phyloP scores from a whole-genome alignment of 2,329 filamentous ascomycete genomes.

The Immersiporthe knoxdaviesiana region DNA sequence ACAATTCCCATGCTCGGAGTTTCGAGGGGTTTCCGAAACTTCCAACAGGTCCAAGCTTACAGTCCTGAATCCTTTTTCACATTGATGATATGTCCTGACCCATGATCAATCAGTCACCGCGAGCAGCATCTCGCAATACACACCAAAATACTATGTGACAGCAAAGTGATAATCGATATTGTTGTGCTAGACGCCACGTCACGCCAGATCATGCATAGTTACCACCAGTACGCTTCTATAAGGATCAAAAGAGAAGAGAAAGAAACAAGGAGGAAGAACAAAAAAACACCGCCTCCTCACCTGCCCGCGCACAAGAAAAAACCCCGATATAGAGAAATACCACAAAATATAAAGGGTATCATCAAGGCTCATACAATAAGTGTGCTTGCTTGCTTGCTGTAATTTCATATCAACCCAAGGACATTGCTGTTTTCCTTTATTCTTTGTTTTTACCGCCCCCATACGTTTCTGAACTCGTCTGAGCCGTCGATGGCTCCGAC shows the following conservation, averaged over 20 bases:
- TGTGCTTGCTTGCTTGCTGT: not conserved
- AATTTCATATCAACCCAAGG: not conserved
- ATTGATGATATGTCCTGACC: not conserved
- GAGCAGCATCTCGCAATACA: not conserved
- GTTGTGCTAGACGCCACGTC: slow-evolving; percentile 18
- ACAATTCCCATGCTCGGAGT: too few relatives aligned
- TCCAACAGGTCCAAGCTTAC: too few relatives aligned
- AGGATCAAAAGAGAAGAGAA: not conserved
- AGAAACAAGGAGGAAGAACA: not conserved
- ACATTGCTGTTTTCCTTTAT: too few relatives aligned
- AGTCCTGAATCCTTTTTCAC: not conserved
- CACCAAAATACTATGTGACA: not conserved
- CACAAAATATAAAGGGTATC: slow-evolving; percentile 19
- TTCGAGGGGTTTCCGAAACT: not conserved
- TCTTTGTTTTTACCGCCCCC: slow-evolving; percentile 39
- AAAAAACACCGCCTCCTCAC: not conserved
- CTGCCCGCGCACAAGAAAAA: too few relatives aligned
- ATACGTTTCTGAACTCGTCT: slow-evolving; percentile 53
- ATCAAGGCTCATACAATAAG: slow-evolving; percentile 19
- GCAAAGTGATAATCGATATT: not conserved
- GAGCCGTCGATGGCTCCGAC: slow-evolving; percentile 37
- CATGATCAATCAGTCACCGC: not conserved
- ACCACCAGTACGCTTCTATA: not conserved
- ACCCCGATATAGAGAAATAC: not conserved
- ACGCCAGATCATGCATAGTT: slow-evolving; percentile 16